phyloP scores from a whole-genome alignment of 768 basidiomycete genomes.

The Tubosaeta sp. region DNA sequence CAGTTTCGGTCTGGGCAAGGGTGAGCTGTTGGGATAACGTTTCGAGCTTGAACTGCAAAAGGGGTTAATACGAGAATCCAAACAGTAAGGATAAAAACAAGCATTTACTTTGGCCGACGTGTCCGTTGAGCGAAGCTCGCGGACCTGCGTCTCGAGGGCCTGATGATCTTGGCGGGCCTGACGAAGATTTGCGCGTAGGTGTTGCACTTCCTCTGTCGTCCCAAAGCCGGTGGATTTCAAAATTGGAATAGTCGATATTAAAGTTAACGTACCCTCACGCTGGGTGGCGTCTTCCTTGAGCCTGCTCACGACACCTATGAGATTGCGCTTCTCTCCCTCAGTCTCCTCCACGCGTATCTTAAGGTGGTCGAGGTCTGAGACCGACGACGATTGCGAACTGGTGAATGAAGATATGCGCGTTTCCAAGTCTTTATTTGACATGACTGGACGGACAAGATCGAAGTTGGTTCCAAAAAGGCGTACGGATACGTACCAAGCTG shows the following conservation, averaged over 20 bases:
- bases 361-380: slow-evolving; percentile 54
- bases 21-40: slow-evolving; percentile 78
- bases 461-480: slow-evolving; percentile 1
- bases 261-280: slow-evolving; percentile 61
- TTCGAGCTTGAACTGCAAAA: slow-evolving; percentile 77
- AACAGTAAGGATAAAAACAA: not conserved
- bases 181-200: slow-evolving; percentile 63
- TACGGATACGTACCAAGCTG: slow-evolving; percentile 52
- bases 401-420: slow-evolving; percentile 54
- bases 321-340: slow-evolving; percentile 88
- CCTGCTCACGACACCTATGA: slow-evolving; percentile 78
- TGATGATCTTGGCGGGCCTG: slow-evolving; percentile 74
- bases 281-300: slow-evolving; percentile 71
- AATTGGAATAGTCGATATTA: not conserved
- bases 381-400: slow-evolving; percentile 58
- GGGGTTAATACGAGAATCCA: not conserved
- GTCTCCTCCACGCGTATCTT: slow-evolving; percentile 64
- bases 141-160: slow-evolving; percentile 58
- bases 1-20: slow-evolving; percentile 70
- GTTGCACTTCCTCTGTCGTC: slow-evolving; percentile 63
- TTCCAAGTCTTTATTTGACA: slow-evolving; percentile 46
- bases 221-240: not conserved
- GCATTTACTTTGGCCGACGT: slow-evolving; percentile 66
- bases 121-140: slow-evolving; percentile 71
- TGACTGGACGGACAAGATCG: slow-evolving; percentile 32